A percentile compares a stretch with the other conserved stretches of the same genome.
Evolutionary conservation across 495 filamentous ascomycete species (phyloP).

Genomic region (Penicillium parvum): DNA sequence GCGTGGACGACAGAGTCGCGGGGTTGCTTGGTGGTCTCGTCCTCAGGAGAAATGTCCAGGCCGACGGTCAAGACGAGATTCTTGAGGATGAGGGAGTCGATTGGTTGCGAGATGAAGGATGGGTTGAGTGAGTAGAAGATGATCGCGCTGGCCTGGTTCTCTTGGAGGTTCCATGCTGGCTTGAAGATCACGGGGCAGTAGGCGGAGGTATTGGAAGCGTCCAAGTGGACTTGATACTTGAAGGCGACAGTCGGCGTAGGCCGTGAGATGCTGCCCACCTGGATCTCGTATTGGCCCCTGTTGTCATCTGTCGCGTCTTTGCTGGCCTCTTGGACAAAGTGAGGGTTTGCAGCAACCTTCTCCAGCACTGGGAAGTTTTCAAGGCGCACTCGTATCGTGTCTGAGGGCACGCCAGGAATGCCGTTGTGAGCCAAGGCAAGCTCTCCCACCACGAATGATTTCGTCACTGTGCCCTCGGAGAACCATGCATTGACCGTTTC

Average conservation of each 20-base stretch:
- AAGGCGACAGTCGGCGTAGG: slow-evolving; percentile 72
- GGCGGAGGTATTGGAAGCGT: slow-evolving; percentile 54
- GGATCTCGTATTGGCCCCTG: slow-evolving; percentile 76
- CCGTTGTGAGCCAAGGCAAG: slow-evolving; percentile 83
- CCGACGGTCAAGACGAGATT: slow-evolving; percentile 80
- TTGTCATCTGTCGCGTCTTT: slow-evolving; percentile 47
- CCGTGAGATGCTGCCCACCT: slow-evolving; percentile 63
- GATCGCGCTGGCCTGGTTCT: slow-evolving; percentile 75
- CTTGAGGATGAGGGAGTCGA: slow-evolving; percentile 57
- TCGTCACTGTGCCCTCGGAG: slow-evolving; percentile 64
- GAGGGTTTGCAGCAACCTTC: slow-evolving; percentile 90
- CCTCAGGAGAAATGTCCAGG: slow-evolving; percentile 55
- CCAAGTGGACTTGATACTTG: slow-evolving; percentile 88
- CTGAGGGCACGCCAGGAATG: slow-evolving; percentile 42
- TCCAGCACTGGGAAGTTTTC: slow-evolving; percentile 90
- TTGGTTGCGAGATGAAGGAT: slow-evolving; percentile 44
- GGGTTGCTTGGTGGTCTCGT: slow-evolving; percentile 39
- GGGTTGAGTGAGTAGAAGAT: slow-evolving; percentile 86
- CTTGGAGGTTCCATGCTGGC: slow-evolving; percentile 78
- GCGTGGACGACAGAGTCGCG: slow-evolving; percentile 40
- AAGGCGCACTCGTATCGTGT: slow-evolving; percentile 65
- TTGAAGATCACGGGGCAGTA: slow-evolving; percentile 75
- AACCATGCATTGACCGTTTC: slow-evolving; percentile 87
- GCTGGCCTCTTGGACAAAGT: slow-evolving; percentile 66
- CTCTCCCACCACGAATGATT: slow-evolving; percentile 78